Conservation (phyloP, 305 asterid species). For the Salvia sclarea region DNA sequence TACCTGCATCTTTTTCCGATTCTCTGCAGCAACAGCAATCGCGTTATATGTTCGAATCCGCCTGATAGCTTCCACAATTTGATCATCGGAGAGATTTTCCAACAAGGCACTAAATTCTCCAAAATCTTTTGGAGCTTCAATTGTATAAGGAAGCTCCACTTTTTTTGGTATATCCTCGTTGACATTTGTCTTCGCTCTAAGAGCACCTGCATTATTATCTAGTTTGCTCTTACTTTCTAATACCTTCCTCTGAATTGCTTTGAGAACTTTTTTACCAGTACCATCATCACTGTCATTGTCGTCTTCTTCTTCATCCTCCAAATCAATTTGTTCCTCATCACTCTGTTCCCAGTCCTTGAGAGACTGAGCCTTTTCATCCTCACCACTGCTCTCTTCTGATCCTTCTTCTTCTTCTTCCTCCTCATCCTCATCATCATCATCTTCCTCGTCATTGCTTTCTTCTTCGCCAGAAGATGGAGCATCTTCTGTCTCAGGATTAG, state of each 20-base stretch:
- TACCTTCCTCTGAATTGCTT: slow-evolving; percentile 35
- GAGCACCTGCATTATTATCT: slow-evolving; percentile 27
- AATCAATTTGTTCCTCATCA: slow-evolving; percentile 67
- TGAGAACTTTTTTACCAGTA: slow-evolving; percentile 29
- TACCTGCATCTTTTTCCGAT: slow-evolving; percentile 93
- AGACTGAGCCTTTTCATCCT: slow-evolving; percentile 41
- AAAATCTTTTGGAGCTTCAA: slow-evolving; percentile 87
- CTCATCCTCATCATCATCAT: slow-evolving; percentile 39
- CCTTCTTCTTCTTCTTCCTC: slow-evolving; percentile 50
- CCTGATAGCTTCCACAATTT: slow-evolving; percentile 81
- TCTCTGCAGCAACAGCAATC: slow-evolving; percentile 78
- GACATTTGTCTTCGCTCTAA: slow-evolving; percentile 33
- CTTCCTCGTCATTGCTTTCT: slow-evolving; percentile 54
- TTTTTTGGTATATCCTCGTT: slow-evolving; percentile 36
- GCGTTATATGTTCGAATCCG: slow-evolving; percentile 86
- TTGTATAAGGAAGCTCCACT: slow-evolving; percentile 86
- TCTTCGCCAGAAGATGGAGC: slow-evolving; percentile 50
- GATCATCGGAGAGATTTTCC: slow-evolving; percentile 75
- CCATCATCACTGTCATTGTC: slow-evolving; percentile 32
- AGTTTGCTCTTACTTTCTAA: slow-evolving; percentile 38
- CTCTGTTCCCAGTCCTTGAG: slow-evolving; percentile 97
- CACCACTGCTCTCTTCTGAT: slow-evolving; percentile 48
- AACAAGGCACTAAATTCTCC: slow-evolving; percentile 69
- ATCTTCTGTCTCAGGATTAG: slow-evolving; percentile 47
- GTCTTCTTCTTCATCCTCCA: slow-evolving; percentile 62